Base-by-base conservation (phyloP, 2,329 filamentous ascomycete genomes). In the Metarhizium humberi region DNA sequence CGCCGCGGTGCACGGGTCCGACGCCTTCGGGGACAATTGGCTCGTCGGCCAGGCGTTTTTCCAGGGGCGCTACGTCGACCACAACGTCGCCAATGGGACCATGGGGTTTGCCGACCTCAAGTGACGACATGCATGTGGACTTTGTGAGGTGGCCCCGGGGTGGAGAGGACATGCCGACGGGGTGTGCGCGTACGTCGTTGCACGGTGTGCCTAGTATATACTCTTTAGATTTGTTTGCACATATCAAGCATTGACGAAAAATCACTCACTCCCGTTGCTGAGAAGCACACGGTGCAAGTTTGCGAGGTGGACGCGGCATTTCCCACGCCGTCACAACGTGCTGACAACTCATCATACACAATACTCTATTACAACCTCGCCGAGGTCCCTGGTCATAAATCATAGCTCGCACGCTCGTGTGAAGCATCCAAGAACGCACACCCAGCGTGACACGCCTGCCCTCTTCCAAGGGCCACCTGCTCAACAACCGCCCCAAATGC, bases 11-110 rank as follows among this genome's bases (percentile, higher is more conserved):
- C 45, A 59, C 11, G 61, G 61, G 8, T 52, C 54, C 3, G 10
- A 25, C 13, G 29, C 43, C 3, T 60, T 59, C 53, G 60, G 61
- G 32, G 47, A 16, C 50, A 54, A 13, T 18, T 62, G 61, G 61
- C 36, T 61, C 25, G 52, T 62, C 13, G 61, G 61, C n/a, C 61
- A 62, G 55, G 53, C 61, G 10, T 62, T 62, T 46, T 62, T 62
- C 25, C 61, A 60, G 52, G 58, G 60, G 7, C 53, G 56, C 50
- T 62, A 62, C 47, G 56, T 62, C 53, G 61, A 62, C 34, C 60
- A 61, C 53, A 59, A 60, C 11, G 32, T 57, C 10, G 52, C 53
- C 8, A 55, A 52, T 16, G 46, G 50, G 3, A 60, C 58, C 3
- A 60, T 59, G 56, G 56, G 57, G 13, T 59, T 59, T 55, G 57